Base-by-base conservation (phyloP, 2,329 filamentous ascomycete genomes). In the Botryotinia narcissicola region DNA sequence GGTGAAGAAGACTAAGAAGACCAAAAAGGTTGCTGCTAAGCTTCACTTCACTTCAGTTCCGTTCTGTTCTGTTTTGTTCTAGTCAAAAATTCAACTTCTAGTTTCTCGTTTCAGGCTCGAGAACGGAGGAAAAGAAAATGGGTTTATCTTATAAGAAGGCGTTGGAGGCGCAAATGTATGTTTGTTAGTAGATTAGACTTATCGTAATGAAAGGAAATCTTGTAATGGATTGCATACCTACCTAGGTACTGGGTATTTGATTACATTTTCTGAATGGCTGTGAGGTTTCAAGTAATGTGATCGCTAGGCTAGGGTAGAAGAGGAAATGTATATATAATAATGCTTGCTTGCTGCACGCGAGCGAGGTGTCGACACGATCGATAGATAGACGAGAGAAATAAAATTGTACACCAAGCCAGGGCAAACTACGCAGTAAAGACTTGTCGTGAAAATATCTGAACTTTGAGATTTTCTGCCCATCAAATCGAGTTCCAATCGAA, bases 1-100 rank as follows among this genome's bases (percentile, higher is more conserved):
- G 3, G 74, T 75, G 40, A 77, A 78, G 74, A 74, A 68, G 32
- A 73, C 71, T 4, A 79, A 76, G 73, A 75, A 77, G 70, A 59
- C 67, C 12, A 80, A 77, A 76, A 81, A 80, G 75, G 54, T 51
- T 25, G 79, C 78, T 73, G 75, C 61, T 60, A 70, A 59, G 46
- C 3, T 25, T 9, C 4, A 1, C 44, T 48, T 48, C 20, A 44
- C 10, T 12, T 18, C 18, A 18, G 16, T 44, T 12, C 14, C 25
- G 18, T n/a, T 44, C 48, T 0, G 44, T 22, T 22, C 44, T 22
- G 6, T n/a, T 42, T 22, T 20, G 44, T 22, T 46, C 44, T 4
- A 3, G 40, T 42, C 46, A 40, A 14, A 40, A 16, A 14, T n/a
- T 54, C 48, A n/a, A n/a, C 4, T 42, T 42, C 40, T 54, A 25